Evolutionary conservation across 1,139 yeast species (phyloP), one percentile per base, ranked within the genome.

Genomic region (Candida sanyaensis): DNA sequence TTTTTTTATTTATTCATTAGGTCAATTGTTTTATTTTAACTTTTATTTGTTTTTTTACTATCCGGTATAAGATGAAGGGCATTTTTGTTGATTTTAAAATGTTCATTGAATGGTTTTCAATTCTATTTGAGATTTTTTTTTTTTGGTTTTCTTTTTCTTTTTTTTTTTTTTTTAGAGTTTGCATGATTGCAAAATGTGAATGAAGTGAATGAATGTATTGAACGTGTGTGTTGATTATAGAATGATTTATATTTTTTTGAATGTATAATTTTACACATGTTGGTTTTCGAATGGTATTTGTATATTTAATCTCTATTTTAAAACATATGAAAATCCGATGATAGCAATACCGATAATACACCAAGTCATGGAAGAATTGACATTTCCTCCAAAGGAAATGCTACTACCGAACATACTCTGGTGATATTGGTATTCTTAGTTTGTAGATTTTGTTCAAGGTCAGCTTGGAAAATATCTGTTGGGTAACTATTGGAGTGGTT

Each of bases 351-450:
- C 87, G 6, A 70, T 43, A 24, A 80, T 58, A 50, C 77, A 69
- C 84, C 86, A 81, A n/a, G 67, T 53, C 51, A 83, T 64, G 1
- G 81, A 84, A 40, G 64, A 68, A 43, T 76, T 79, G 49, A 78
- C 77, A 37, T 73, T 68, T 6, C 90, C 91, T 9, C 91, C 89
- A 65, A 85, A 87, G 1, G 81, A 72, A 17, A 87, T 80, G 1
- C 93, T 86, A 30, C 89, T 80, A 0, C 90, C 86, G 63, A 88
- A 86, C 96, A 92, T 88, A 54, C 92, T 92, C n/a, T 17, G 21
- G 21, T 17, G 21, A 17, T 17, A 17, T 17, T 17, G 21, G 21
- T 17, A 17, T 17, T 17, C 21, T 3, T 17, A 17, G 3, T 17
- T 17, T 17, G 3, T 17, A 17, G 3, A 17, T 17, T 2, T 2